Percentiles rank a stretch among this genome's conserved stretches.
These are phyloP conservation scores for Alternaria gansuensis DNA, from an alignment of 2,329 filamentous ascomycete genomes.

Conservation along the genomic window DNA sequence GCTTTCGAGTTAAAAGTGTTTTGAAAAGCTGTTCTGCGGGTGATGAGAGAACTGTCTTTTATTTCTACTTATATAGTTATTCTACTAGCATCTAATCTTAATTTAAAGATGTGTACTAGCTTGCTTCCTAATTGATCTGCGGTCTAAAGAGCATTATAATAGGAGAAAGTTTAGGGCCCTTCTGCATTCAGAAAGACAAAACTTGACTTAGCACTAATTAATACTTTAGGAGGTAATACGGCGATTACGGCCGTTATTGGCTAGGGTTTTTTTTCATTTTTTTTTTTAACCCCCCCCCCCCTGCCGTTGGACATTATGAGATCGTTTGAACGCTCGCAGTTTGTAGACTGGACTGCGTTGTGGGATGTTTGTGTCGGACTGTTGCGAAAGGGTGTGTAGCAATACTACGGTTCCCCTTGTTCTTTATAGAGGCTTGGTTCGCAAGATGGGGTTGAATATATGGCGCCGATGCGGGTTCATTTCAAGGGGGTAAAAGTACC, in stretches of 20 bases:
- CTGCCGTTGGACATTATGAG: too few relatives aligned
- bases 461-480: too few relatives aligned
- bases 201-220: background rate
- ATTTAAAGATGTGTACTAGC: background rate
- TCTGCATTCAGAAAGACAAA: constrained; percentile 4
- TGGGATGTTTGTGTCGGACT: too few relatives aligned
- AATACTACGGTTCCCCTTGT: too few relatives aligned
- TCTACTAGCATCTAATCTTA: background rate
- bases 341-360: too few relatives aligned
- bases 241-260: background rate
- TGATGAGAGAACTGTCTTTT: background rate
- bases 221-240: background rate
- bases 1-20: background rate
- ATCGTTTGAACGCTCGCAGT: too few relatives aligned
- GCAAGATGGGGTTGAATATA: too few relatives aligned
- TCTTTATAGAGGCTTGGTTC: too few relatives aligned
- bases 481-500: too few relatives aligned
- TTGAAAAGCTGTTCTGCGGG: background rate
- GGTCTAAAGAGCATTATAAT: constrained; percentile 1
- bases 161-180: constrained; percentile 1
- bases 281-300: too few relatives aligned
- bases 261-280: too few relatives aligned
- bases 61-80: constrained; percentile 1
- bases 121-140: background rate
- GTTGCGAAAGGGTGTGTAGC: too few relatives aligned